Evolutionary conservation across 2,329 filamentous ascomycete genomes (phyloP), one percentile per base, ranked within the genome.

Genomic region (Hymenoscyphus linearis): DNA sequence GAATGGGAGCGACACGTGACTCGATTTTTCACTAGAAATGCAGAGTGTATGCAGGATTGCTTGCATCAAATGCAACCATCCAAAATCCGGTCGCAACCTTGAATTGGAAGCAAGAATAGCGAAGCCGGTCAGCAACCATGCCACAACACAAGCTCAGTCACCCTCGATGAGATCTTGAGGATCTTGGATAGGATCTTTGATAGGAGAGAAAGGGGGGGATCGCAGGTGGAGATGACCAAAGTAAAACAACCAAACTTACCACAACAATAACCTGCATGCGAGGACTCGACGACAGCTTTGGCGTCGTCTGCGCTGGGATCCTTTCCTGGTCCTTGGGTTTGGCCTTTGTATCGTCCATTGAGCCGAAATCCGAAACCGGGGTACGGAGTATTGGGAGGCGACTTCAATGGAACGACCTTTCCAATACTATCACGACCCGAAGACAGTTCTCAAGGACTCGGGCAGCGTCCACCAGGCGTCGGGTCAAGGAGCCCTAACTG

Each of bases 181-280:
- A n/a, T n/a, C n/a, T n/a, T n/a, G n/a, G n/a, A n/a, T n/a, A n/a
- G n/a, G n/a, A n/a, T n/a, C n/a, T n/a, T n/a, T n/a, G n/a, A n/a
- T n/a, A n/a, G n/a, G n/a, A n/a, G n/a, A n/a, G n/a, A n/a, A n/a
- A n/a, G n/a, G n/a, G n/a, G n/a, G n/a, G n/a, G n/a, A n/a, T n/a
- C 18, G 37, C 14, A 40, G 18, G 37, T n/a, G 36, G 36, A 44
- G 6, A 47, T 13, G 3, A 25, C 6, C 10, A 9, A 47, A 22
- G 10, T 10, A 22, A 47, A 22, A 22, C 1, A 47, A 47, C 9
- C 14, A 22, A 31, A 52, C 61, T 40, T 52, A 62, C 61, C 47
- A 62, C 54, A 50, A 62, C 40, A 58, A 62, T 62, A 12, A 62
- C 61, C 47, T 62, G 35, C 9, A 62, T 60, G 34, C 36, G 40